phyloP scores from a whole-genome alignment of 2,329 filamentous ascomycete species.

The Hymenoscyphus scutula region DNA sequence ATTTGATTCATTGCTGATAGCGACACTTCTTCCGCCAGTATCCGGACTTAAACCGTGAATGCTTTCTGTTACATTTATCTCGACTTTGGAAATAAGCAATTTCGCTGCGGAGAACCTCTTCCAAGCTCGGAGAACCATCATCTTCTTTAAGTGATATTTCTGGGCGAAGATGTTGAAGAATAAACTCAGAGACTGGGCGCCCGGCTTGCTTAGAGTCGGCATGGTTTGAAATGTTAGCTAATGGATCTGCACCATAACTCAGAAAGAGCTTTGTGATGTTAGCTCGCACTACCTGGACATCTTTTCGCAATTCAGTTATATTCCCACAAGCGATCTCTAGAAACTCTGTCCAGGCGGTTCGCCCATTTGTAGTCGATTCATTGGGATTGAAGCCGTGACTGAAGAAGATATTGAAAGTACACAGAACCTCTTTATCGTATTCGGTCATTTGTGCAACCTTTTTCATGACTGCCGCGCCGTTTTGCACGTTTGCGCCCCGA shows the following conservation, averaged over 20 bases:
- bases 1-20: too few relatives aligned
- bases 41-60: background rate
- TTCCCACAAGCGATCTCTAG: background rate
- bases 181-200: too few relatives aligned
- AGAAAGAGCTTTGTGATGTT: background rate
- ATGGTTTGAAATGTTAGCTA: too few relatives aligned
- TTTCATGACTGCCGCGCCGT: too few relatives aligned
- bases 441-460: too few relatives aligned
- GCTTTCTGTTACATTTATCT: background rate
- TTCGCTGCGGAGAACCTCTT: background rate
- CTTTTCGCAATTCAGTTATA: background rate
- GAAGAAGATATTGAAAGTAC: too few relatives aligned
- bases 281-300: background rate
- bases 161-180: too few relatives aligned
- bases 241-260: background rate
- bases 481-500: too few relatives aligned
- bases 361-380: too few relatives aligned
- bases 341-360: background rate
- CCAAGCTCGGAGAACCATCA: background rate
- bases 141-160: background rate
- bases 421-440: too few relatives aligned
- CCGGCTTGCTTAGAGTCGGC: too few relatives aligned
- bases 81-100: background rate
- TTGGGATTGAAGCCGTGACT: too few relatives aligned
- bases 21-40: background rate